Conservation (phyloP, 805 yeast species). For the Gaillardinia entomophila region DNA sequence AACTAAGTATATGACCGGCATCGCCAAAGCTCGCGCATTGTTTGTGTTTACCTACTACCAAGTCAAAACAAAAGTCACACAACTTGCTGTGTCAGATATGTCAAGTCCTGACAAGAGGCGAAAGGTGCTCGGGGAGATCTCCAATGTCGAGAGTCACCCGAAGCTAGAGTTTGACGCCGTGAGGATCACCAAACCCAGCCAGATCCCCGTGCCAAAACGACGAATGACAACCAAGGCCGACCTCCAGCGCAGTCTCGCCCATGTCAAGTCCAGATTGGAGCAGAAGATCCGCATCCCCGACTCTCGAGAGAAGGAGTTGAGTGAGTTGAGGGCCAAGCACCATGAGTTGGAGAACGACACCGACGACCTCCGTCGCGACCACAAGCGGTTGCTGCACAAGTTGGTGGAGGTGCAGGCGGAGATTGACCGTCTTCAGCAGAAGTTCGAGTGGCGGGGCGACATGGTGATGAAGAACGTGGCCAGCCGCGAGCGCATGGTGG, state of each 20-base stretch:
- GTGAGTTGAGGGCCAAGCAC: conserved; percentile 2
- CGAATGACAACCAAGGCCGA: too few relatives aligned
- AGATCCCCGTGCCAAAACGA: too few relatives aligned
- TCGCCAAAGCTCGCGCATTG: background rate
- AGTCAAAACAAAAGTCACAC: background rate
- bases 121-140: conserved; percentile 14
- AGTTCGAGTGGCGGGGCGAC: conserved; percentile 19
- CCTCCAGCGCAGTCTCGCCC: background rate
- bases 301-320: conserved; percentile 1
- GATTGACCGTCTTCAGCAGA: conserved; percentile 3
- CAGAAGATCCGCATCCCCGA: too few relatives aligned
- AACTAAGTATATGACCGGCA: background rate
- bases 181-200: background rate
- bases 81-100: background rate
- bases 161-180: background rate
- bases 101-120: conserved; percentile 6
- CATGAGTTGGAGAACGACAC: conserved; percentile 4
- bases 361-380: conserved; percentile 3
- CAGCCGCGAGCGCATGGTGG: conserved; percentile 21
- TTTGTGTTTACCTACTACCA: background rate
- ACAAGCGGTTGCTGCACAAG: conserved; percentile 6
- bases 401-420: conserved; percentile 4
- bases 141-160: conserved; percentile 2
- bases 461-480: conserved; percentile 22
- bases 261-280: background rate